phyloP scores from a whole-genome alignment of 257 asterid genomes.

The Knoxia roxburghii region DNA sequence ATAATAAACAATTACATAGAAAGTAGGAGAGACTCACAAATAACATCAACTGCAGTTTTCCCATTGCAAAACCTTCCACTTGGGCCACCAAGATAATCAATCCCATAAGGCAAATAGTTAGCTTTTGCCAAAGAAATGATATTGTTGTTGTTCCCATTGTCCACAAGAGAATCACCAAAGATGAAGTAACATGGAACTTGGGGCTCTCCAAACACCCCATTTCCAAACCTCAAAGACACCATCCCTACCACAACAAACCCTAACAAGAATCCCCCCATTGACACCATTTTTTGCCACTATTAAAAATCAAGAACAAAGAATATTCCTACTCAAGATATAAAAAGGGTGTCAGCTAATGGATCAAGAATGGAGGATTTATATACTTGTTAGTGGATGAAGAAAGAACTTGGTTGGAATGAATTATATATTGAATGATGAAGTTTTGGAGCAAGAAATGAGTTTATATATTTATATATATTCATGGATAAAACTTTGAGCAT shows the following conservation, averaged over 20 bases:
- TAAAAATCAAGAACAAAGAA: not conserved
- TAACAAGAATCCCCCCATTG: conserved; percentile 9
- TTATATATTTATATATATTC: too few relatives aligned
- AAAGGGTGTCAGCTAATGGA: too few relatives aligned
- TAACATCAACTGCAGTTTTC: conserved; percentile 35
- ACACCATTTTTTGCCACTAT: not conserved
- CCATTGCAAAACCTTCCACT: conserved; percentile 38
- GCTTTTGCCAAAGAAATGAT: conserved; percentile 38
- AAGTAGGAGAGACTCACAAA: conserved; percentile 15
- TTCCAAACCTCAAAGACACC: conserved; percentile 7
- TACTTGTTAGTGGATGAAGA: too few relatives aligned
- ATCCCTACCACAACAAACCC: not conserved
- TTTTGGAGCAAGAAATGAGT: too few relatives aligned
- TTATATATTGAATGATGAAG: too few relatives aligned
- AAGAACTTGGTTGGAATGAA: too few relatives aligned
- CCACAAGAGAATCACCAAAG: conserved; percentile 42
- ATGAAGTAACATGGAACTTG: conserved; percentile 40
- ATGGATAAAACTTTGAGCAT: not conserved
- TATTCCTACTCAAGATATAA: too few relatives aligned
- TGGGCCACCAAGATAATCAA: conserved; percentile 38
- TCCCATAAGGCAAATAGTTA: conserved; percentile 39
- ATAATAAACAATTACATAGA: too few relatives aligned
- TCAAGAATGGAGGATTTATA: not conserved
- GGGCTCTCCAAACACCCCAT: conserved; percentile 21
- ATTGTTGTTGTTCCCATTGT: conserved; percentile 38